phyloP scores from a whole-genome alignment of 177 flowering plant genomes.

The Vitis hybrid region DNA sequence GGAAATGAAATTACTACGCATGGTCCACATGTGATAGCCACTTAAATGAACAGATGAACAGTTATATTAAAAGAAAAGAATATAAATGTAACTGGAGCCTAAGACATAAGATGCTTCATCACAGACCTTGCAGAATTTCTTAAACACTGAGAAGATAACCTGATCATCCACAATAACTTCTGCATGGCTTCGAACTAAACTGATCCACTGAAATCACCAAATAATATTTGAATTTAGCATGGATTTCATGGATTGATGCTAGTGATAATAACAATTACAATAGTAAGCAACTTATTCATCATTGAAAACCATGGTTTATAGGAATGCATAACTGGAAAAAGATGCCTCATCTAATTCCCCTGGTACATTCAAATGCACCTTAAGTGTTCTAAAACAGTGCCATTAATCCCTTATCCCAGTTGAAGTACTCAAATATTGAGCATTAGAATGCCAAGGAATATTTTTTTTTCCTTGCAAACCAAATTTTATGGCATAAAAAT shows the following conservation, averaged over 20 bases:
- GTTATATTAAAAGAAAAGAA: not conserved
- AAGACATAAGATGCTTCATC: conserved; percentile 3
- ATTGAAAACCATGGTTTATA: not conserved
- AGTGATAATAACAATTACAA: not conserved
- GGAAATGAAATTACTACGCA: not conserved
- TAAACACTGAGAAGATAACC: conserved; percentile 59
- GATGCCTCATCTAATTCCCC: not conserved
- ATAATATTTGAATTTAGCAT: not conserved
- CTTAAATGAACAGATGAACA: not conserved
- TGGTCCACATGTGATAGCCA: not conserved
- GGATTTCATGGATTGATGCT: not conserved
- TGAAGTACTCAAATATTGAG: not conserved
- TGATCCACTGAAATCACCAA: conserved; percentile 65
- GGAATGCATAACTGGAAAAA: no score
- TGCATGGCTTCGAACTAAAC: conserved; percentile 70
- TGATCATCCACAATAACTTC: conserved; percentile 72
- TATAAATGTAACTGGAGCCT: not conserved
- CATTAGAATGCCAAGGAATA: not conserved
- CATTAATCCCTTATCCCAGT: not conserved
- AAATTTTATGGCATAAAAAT: not conserved
- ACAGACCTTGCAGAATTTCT: conserved; percentile 72
- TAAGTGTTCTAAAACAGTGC: not conserved
- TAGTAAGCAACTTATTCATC: no score
- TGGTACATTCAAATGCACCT: not conserved
- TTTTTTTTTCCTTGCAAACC: not conserved